phyloP scores from a whole-genome alignment of 2,329 filamentous ascomycete species.

The Alternaria novae-zelandiae region DNA sequence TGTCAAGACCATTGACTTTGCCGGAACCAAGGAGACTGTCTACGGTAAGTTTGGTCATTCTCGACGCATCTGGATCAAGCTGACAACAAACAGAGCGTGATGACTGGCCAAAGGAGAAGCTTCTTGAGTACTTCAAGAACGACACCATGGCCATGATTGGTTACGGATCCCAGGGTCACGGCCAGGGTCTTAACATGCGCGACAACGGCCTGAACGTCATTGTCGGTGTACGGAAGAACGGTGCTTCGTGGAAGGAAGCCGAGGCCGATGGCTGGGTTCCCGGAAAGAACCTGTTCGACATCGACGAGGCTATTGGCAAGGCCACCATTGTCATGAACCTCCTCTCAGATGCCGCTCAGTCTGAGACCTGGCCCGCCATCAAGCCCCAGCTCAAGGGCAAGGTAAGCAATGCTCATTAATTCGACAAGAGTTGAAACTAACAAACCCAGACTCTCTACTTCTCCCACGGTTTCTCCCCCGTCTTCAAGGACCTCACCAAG shows the following conservation, averaged over 20 bases:
- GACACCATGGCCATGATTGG: conserved; percentile 99
- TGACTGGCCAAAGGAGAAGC: conserved; percentile 99
- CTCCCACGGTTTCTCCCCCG: conserved; percentile 99
- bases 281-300: conserved; percentile 98
- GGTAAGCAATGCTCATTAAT: conserved; percentile 58
- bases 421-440: conserved; percentile 24
- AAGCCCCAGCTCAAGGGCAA: conserved; percentile 99
- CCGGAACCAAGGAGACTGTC: conserved; percentile 91
- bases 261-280: conserved; percentile 96
- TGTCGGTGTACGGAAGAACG: conserved; percentile 97
- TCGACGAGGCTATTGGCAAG: conserved; percentile 92
- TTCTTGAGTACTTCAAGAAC: conserved; percentile 99
- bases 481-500: conserved; percentile 99
- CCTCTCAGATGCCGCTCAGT: conserved; percentile 95
- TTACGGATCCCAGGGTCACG: conserved; percentile 97
- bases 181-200: conserved; percentile 98
- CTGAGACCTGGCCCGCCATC: conserved; percentile 97
- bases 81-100: conserved; percentile 74
- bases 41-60: conserved; percentile 68
- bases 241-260: conserved; percentile 98
- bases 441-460: conserved; percentile 89
- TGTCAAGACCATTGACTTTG: conserved; percentile 99
- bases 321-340: conserved; percentile 99
- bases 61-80: conserved; percentile 26
- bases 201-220: conserved; percentile 99